Evolutionary conservation across 225 moss, liverwort and hornwort species (phyloP).

Genomic region (Bryum argenteum): DNA sequence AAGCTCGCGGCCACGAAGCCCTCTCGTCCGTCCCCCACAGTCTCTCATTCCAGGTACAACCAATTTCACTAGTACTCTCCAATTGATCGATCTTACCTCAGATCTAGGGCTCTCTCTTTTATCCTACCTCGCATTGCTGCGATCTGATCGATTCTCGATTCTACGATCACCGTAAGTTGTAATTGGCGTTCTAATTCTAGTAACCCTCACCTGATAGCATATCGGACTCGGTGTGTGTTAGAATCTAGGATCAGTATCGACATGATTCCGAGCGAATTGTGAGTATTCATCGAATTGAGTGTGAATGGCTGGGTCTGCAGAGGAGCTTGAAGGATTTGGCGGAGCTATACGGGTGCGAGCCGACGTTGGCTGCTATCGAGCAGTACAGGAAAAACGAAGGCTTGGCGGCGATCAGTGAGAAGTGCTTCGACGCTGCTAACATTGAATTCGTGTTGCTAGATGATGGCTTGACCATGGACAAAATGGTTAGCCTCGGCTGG

Average conservation of each 20-base stretch:
- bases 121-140: no score
- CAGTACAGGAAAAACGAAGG: conserved; percentile 64
- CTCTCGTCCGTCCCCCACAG: conserved; percentile 78
- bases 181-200: no score
- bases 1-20: conserved; percentile 73
- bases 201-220: no score
- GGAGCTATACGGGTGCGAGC: conserved; percentile 55
- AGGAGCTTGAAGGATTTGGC: conserved; percentile 62
- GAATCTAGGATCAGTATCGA: no score
- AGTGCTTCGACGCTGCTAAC: conserved; percentile 89
- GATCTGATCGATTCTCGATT: no score
- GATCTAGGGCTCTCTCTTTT: no score
- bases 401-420: conserved; percentile 59
- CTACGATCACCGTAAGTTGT: no score
- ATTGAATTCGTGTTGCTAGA: conserved; percentile 85
- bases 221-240: no score
- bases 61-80: no score
- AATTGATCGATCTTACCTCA: no score
- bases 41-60: conserved; percentile 77
- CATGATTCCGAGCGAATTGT: no score
- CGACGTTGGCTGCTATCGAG: conserved; percentile 55
- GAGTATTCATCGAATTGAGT: conserved; percentile 16
- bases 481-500: conserved; percentile 81
- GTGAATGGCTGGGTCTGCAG: conserved; percentile 27
- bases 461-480: conserved; percentile 75